Base-by-base conservation (phyloP, 208 protist species). In the Crithidia acanthocephali region DNA sequence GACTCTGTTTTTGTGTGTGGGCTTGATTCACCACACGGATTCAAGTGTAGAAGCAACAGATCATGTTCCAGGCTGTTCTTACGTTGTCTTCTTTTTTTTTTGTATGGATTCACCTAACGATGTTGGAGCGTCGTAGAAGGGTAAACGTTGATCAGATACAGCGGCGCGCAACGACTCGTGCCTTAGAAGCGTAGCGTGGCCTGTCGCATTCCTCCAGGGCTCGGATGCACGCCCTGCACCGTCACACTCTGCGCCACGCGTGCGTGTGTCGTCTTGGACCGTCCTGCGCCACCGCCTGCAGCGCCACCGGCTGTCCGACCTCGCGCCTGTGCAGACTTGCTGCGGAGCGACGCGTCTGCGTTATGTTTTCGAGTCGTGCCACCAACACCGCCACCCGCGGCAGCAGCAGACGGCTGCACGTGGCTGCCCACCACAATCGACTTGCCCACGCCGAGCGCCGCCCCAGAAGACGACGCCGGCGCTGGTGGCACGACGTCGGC, bases 401-500 rank as follows among this genome's bases (percentile, higher is more conserved):
- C n/a, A n/a, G 37, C 13, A 25, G 37, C 25, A 50, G 44, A 52
- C 1, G 44, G 23, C 13, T 8, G 61, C 23, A 48, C 37, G 22
- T 33, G 44, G 50, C 47, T 53, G 44, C 67, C 74, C 32, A 74
- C 47, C 15, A 79, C 61, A 27, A 79, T 73, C 16, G 65, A 44
- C 53, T 27, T 58, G 23, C 61, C 67, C 3, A 64, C 45, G 10
- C 27, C 50, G 15, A 61, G 35, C 9, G 20, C 22, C 20, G 58
- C 0, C 33, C 51, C 35, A 4, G 65, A 28, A n/a, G 59, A 28
- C 9, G 65, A 45, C 16, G 64, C 20, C 2, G 57, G 33, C 27
- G 71, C 52, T 0, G 79, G 75, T 23, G 90, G 90, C 57, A 93
- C 62, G 13, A 92, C 68, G 8, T 88, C 85, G 0, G 77, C 23